Percentiles rank a stretch among this genome's conserved stretches.
Evolutionary conservation across 495 filamentous ascomycete species (phyloP).

Genomic region (Emericellopsis terricola): DNA sequence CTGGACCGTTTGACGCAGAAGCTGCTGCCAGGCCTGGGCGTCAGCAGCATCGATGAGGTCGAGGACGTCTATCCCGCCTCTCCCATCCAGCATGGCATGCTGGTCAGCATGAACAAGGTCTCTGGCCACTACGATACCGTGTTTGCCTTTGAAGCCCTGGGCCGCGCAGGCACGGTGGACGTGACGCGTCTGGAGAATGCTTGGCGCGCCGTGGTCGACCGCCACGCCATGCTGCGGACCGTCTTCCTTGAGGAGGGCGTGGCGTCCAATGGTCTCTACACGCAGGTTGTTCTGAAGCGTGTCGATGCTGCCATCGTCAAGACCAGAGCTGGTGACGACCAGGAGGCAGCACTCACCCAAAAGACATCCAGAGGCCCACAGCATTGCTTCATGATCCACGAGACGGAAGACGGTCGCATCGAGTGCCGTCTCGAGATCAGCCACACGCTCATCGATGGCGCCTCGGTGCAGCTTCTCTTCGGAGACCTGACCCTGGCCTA

Average conservation of each 20-base stretch:
- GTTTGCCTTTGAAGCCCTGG: constrained; percentile 43
- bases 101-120: constrained; percentile 38
- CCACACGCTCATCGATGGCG: background rate
- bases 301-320: background rate
- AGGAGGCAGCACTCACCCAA: no score
- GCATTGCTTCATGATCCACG: background rate
- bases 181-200: constrained; percentile 23
- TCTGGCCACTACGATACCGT: constrained; percentile 37
- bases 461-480: background rate
- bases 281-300: constrained; percentile 19
- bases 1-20: background rate
- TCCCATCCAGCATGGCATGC: constrained; percentile 46
- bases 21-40: background rate
- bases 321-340: background rate
- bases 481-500: background rate
- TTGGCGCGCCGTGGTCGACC: constrained; percentile 21
- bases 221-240: constrained; percentile 22
- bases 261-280: constrained; percentile 19
- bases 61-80: constrained; percentile 40
- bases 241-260: constrained; percentile 22
- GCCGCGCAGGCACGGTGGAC: constrained; percentile 18
- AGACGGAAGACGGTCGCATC: background rate
- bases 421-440: background rate
- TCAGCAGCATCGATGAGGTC: background rate
- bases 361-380: no score